These are phyloP conservation scores for Bassia scoparia DNA, from an alignment of 148 eudicot genomes.

Conservation along the genomic window DNA sequence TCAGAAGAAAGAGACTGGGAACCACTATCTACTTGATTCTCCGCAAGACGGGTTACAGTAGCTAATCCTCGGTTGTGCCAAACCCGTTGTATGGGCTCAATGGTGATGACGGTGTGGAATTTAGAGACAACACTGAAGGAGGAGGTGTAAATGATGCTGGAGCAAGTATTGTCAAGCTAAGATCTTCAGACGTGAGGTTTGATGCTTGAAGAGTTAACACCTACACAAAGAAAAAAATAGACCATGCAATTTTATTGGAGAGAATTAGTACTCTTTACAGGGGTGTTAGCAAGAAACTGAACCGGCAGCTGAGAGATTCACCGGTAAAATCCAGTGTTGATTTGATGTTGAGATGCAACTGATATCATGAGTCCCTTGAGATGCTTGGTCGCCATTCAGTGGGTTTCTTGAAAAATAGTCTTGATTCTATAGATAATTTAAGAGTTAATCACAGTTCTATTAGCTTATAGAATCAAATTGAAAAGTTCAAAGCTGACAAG, in stretches of 20 bases:
- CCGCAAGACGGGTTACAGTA: slow-evolving; percentile 32
- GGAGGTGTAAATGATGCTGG: slow-evolving; percentile 78
- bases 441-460: too few relatives aligned
- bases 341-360: slow-evolving; percentile 88
- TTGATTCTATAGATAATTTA: too few relatives aligned
- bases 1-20: slow-evolving; percentile 35
- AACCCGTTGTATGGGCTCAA: slow-evolving; percentile 42
- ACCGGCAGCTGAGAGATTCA: slow-evolving; percentile 75
- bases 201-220: slow-evolving; percentile 97
- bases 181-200: slow-evolving; percentile 81
- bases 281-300: slow-evolving; percentile 47
- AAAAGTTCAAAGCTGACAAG: too few relatives aligned
- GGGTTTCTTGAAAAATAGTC: too few relatives aligned
- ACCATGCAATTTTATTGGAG: background rate
- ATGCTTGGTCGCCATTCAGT: too few relatives aligned
- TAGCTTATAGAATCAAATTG: too few relatives aligned
- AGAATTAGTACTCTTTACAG: background rate
- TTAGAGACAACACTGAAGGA: slow-evolving; percentile 78
- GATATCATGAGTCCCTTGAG: slow-evolving; percentile 54
- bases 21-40: slow-evolving; percentile 36
- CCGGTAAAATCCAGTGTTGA: slow-evolving; percentile 46
- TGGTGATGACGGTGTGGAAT: slow-evolving; percentile 62
- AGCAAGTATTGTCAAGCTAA: slow-evolving; percentile 85
- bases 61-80: slow-evolving; percentile 37
- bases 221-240: slow-evolving; percentile 41